Base-by-base conservation (phyloP, 2,329 filamentous ascomycete species). In the Cladophialophora chaetospira region DNA sequence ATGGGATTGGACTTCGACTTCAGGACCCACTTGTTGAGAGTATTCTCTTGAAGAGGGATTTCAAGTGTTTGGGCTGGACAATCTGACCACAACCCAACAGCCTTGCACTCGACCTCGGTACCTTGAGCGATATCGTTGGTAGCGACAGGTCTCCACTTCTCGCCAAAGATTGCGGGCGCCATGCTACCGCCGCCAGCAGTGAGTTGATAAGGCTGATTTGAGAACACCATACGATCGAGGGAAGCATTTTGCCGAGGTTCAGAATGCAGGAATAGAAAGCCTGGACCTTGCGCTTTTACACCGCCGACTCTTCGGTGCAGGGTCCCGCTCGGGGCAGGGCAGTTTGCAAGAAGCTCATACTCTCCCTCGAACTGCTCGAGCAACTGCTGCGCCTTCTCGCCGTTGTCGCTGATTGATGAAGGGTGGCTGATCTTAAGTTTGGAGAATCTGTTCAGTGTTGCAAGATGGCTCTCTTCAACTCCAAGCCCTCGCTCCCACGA, bases 201-300 rank as follows among this genome's bases (percentile, higher is more conserved):
- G 5, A 80, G 69, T 3, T 76, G 31, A 21, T 44, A 54, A 25
- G 56, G 44, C 23, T 54, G 45, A 28, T 74, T 62, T 1, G 83
- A 77, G 63, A 88, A 84, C 0, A 86, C 79, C 63, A 85, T 85
- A 1, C 67, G 68, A 65, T 87, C 83, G 4, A 77, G 54, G 0
- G 72, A 65, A 0, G 75, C 68, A 25, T 77, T 67, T 0, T 78
- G 78, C 31, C 79, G 73, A 13, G 76, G 76, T 4, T 75, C 71
- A 0, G 83, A 80, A 52, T 88, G 82, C 2, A 84, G 70, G 63
- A 86, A 87, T 2, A 88, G 68, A 61, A 78, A 87, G 0, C 85
- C 52, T 1, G 72, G n/a, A n/a, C n/a, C n/a, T n/a, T n/a, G 65
- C 19, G 38, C 38, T 15, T 45, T 25, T 4, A 43, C 42, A 19